Base-by-base conservation (phyloP, 352 stramenopile genomes). In the Peronospora destructor region DNA sequence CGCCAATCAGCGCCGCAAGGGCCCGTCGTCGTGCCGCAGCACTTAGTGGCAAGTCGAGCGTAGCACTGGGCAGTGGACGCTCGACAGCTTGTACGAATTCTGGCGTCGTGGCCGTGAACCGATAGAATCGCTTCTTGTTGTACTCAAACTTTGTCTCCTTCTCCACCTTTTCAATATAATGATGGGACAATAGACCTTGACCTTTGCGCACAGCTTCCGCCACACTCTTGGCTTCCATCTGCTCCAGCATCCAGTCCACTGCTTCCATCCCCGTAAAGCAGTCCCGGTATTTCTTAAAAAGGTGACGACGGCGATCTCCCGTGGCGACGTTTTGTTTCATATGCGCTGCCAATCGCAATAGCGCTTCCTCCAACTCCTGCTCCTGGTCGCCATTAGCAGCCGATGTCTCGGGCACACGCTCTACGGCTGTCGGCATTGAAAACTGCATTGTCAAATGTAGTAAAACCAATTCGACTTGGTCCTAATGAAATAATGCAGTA, bases 261-360 rank as follows among this genome's bases (percentile, higher is more conserved):
- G 79, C 79, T 37, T 90, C 79, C 79, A 90, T 90, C 39, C 79
- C 79, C 19, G 79, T 85, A 59, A 90, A 90, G 53, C 79, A 90
- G 61, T 90, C 76, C 0, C 72, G 49, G 59, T 87, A 90, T 45
- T 85, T 86, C 56, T 87, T 87, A 49, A 90, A 90, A 43, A 90
- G 47, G 58, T 87, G 67, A 35, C 77, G 76, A 11, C 79, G 68
- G 2, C 79, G 76, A 45, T 86, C 76, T 38, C 79, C 79, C 4
- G 79, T 85, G 11, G 75, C 65, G 42, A 90, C 77, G 59, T 84
- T 87, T 37, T 85, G 72, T 57, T 90, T 87, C 76, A 90, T 85
- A 26, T 76, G 73, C 40, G 77, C 79, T 7, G 79, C 79, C 13
- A 90, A 58, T 1, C 75, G 74, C 61, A 85, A 53, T 43, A 90